Percentiles rank a stretch among this genome's conserved stretches.
Evolutionary conservation across 768 basidiomycete genomes (phyloP).

Genomic region (Pleurotus salmoneostramineus): DNA sequence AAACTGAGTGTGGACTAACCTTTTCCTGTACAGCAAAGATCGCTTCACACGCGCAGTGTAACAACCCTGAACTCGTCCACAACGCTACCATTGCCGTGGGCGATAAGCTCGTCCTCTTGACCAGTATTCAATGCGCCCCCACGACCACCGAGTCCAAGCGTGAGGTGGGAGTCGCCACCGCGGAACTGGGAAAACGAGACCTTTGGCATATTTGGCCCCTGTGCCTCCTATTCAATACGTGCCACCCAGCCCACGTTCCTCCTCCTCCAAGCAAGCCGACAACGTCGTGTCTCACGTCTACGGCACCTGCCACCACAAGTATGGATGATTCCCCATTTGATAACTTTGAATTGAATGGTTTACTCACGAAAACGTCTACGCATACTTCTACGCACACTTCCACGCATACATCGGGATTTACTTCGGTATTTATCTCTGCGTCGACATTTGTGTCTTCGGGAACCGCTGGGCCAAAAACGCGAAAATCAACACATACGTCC

Average conservation of each 20-base stretch:
- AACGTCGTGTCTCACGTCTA: neutral
- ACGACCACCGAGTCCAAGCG: neutral
- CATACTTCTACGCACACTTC: constrained; percentile 1
- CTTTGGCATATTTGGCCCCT: neutral
- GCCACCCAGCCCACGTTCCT: neutral
- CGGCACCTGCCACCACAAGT: neutral
- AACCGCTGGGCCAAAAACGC: neutral
- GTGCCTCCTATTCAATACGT: neutral
- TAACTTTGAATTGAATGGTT: neutral
- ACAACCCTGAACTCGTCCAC: neutral
- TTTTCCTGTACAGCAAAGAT: neutral
- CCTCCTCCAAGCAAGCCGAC: neutral
- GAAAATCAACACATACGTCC: neutral
- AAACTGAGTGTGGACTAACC: neutral
- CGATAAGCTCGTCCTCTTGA: neutral
- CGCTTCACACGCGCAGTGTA: neutral
- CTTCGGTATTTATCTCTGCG: neutral
- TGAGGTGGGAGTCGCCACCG: neutral
- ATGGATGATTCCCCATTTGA: neutral
- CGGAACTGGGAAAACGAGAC: neutral
- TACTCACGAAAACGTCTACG: neutral
- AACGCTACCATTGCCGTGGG: neutral
- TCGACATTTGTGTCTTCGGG: neutral
- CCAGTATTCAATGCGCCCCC: neutral
- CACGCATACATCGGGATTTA: neutral